Conservation (phyloP, 2,329 filamentous ascomycete genomes). For the Sarocladium brachiariae region DNA sequence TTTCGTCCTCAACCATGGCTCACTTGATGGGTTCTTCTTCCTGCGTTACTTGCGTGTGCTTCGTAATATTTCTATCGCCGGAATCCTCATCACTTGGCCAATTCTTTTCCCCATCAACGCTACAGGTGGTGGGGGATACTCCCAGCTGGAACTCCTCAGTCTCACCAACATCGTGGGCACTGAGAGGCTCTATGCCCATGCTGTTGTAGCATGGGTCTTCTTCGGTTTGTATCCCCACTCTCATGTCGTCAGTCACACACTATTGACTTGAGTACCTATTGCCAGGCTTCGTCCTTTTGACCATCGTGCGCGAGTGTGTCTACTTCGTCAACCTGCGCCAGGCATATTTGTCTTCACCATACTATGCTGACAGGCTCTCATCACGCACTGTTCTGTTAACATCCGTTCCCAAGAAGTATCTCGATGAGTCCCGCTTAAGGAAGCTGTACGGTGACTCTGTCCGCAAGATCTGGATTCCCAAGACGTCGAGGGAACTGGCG, state of each 20-base stretch:
- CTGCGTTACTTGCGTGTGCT: conserved; percentile 65
- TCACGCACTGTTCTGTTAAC: conserved; percentile 87
- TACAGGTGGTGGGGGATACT: conserved; percentile 61
- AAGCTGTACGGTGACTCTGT: conserved; percentile 78
- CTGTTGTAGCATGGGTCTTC: conserved; percentile 74
- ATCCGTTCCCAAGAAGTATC: conserved; percentile 71
- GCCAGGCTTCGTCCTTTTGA: conserved; percentile 76
- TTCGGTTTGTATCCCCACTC: conserved; percentile 31
- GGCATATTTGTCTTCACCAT: conserved; percentile 79
- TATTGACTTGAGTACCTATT: no score
- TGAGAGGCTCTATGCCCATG: conserved; percentile 70
- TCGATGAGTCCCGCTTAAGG: conserved; percentile 69
- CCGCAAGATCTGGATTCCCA: conserved; percentile 76
- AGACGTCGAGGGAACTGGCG: conserved; percentile 69
- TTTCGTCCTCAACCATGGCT: conserved; percentile 82
- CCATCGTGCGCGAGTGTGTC: conserved; percentile 79
- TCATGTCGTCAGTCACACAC: background rate
- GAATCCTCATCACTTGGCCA: conserved; percentile 79
- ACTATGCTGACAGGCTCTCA: conserved; percentile 79
- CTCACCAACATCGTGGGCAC: conserved; percentile 64
- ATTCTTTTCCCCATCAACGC: conserved; percentile 80
- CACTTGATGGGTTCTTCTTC: conserved; percentile 86
- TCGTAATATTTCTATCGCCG: conserved; percentile 77
- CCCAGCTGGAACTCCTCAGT: conserved; percentile 69
- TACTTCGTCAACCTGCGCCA: conserved; percentile 91